These are phyloP conservation scores for Aspergillus nidulans DNA, from an alignment of 495 filamentous ascomycete species.

Conservation along the genomic window DNA sequence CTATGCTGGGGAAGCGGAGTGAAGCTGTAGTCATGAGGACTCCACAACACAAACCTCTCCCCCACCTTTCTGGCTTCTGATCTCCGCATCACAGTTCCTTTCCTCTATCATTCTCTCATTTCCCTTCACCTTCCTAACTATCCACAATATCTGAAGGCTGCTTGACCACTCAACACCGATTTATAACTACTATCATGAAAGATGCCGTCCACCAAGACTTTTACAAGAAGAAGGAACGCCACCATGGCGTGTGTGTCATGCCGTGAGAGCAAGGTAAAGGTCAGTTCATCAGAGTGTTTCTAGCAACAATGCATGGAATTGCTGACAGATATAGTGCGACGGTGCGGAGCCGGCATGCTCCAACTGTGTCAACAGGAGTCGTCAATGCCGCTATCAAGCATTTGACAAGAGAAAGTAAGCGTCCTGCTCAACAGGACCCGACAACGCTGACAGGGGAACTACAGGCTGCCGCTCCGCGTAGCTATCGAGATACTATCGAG, in stretches of 20 bases:
- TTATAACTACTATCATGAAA: background rate
- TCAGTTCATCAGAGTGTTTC: background rate
- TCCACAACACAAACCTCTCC: background rate
- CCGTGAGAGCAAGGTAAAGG: background rate
- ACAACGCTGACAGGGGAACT: background rate
- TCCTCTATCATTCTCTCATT: background rate
- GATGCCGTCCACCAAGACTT: background rate
- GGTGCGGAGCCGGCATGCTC: background rate
- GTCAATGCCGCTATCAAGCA: background rate
- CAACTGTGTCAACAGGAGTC: background rate
- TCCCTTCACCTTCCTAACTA: background rate
- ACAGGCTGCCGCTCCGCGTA: background rate
- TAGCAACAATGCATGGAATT: no score
- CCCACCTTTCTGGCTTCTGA: background rate
- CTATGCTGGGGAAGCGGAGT: background rate
- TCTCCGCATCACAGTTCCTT: background rate
- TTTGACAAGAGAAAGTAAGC: background rate
- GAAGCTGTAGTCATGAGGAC: background rate
- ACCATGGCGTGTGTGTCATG: background rate
- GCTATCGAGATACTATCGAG: background rate
- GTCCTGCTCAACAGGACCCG: background rate
- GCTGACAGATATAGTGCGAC: background rate
- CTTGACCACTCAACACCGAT: background rate
- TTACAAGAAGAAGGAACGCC: background rate
- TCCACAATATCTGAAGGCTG: background rate